A percentile compares a stretch with the other conserved stretches of the same genome.
These are phyloP conservation scores for Henningerozyma blattae DNA, from an alignment of 805 yeast genomes.

Conservation along the genomic window DNA sequence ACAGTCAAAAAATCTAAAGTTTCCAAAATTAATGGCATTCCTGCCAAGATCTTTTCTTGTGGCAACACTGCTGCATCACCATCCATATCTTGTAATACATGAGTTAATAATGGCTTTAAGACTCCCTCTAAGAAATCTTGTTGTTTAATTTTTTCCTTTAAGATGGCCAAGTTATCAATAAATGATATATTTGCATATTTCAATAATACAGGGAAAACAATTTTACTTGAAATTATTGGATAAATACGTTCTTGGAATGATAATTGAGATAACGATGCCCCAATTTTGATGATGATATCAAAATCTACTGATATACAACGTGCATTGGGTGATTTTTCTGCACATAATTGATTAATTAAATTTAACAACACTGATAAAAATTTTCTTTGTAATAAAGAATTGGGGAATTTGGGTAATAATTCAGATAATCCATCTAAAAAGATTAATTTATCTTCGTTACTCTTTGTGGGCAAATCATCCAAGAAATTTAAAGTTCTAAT, in stretches of 20 bases:
- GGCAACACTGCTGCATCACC: conserved; percentile 16
- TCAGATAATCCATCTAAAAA: conserved; percentile 55
- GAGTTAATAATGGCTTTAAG: conserved; percentile 19
- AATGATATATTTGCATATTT: conserved; percentile 25
- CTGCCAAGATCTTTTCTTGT: conserved; percentile 43
- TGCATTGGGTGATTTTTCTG: conserved; percentile 30
- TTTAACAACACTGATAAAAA: conserved; percentile 59
- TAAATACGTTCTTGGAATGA: conserved; percentile 64
- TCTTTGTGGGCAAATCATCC: conserved; percentile 72
- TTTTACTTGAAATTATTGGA: conserved; percentile 24
- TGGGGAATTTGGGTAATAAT: conserved; percentile 47
- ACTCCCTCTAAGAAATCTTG: conserved; percentile 33
- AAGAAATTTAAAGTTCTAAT: conserved; percentile 69
- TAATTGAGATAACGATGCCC: conserved; percentile 56
- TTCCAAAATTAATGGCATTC: conserved; percentile 30
- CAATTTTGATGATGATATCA: conserved; percentile 48
- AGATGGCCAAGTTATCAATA: conserved; percentile 34
- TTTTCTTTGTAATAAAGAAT: conserved; percentile 47
- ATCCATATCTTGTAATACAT: conserved; percentile 13
- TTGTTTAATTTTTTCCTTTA: conserved; percentile 39
- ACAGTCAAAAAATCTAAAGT: conserved; percentile 56
- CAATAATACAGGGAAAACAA: conserved; percentile 13
- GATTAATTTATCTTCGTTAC: conserved; percentile 49
- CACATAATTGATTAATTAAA: conserved; percentile 28
- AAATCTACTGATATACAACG: conserved; percentile 27